Base-by-base conservation (phyloP, 345 rosid species). In the Murraya koenigii region DNA sequence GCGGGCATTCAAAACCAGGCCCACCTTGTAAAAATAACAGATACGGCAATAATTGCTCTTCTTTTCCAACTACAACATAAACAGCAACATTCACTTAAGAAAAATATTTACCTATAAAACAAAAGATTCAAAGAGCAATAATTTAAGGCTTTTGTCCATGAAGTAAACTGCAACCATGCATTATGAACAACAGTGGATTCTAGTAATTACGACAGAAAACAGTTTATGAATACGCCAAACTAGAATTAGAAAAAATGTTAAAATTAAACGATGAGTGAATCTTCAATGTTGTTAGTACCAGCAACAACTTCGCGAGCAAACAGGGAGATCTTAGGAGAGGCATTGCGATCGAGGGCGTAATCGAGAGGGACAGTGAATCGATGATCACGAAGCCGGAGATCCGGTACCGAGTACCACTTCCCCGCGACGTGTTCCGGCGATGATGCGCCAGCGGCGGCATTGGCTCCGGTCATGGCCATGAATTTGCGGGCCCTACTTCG, bases 21-120 rank as follows among this genome's bases (percentile, higher is more conserved):
- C 99, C 99, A 41, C 98, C 99, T 78, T 96, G 98, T 77, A 93
- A 83, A 78, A 26, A 96, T 75, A 91, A 80, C 26, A 96, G 88
- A 80, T 88, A 96, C 26, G 99, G 97, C 82, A 96, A 64, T 62
- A 75, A 65, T 56, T 91, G 86, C 36, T 92, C 95, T 84, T 96
- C 99, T 83, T 91, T 92, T 55, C 96, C 98, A 39, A 82, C 97
- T 91, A 76, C 82, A 82, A 77, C 38, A 49, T 71, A 76, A 74
- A 22, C 60, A 75, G 22, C 7, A 52, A 15, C 22, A 52, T 52
- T 22, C 56, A 52, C 56, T 52, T 52, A 52, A 52, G 7, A 52
- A 52, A 52, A 52, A 17, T 14, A 52, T 15, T 52, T 52, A 52
- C 25, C 13, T 8, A 60, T 8, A 35, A 59, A 59, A 36, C 25